These are phyloP conservation scores for Rubia peregrina DNA, from an alignment of 305 asterid genomes.

Conservation along the genomic window DNA sequence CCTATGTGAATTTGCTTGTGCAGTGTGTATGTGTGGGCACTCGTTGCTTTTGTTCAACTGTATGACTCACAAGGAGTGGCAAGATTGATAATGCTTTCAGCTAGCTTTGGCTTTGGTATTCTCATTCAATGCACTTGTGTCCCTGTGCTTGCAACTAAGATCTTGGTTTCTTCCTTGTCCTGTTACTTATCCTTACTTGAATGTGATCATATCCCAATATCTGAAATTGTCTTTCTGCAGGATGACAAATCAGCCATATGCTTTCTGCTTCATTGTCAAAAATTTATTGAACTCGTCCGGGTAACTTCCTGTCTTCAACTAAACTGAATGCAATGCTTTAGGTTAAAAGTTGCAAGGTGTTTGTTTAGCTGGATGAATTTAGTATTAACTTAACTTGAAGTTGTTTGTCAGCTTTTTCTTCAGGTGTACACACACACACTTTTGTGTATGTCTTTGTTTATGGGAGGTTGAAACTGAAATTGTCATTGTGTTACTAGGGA, in stretches of 20 bases:
- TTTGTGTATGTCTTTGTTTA: neutral
- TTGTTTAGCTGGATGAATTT: neutral
- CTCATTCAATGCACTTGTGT: conserved; percentile 22
- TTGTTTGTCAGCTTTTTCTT: neutral
- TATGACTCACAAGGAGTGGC: conserved; percentile 69
- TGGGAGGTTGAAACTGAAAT: neutral
- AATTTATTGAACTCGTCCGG: conserved; percentile 80
- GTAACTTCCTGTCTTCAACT: conserved; percentile 27
- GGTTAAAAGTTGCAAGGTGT: neutral
- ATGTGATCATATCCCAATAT: neutral
- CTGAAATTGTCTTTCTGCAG: conserved; percentile 39
- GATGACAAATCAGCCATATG: conserved; percentile 65
- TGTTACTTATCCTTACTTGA: neutral
- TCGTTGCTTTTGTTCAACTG: conserved; percentile 7
- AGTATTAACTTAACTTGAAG: neutral
- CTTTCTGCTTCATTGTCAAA: conserved; percentile 77
- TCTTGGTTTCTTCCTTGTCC: neutral
- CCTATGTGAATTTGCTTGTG: neutral
- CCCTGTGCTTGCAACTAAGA: neutral
- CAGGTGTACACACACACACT: neutral
- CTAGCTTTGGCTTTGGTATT: conserved; percentile 55
- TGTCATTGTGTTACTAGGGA: neutral
- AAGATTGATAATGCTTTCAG: conserved; percentile 59
- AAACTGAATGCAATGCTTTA: conserved; percentile 1
- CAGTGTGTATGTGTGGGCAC: neutral